Conservation (phyloP, 306 rosid species). For the Comarum palustre region DNA sequence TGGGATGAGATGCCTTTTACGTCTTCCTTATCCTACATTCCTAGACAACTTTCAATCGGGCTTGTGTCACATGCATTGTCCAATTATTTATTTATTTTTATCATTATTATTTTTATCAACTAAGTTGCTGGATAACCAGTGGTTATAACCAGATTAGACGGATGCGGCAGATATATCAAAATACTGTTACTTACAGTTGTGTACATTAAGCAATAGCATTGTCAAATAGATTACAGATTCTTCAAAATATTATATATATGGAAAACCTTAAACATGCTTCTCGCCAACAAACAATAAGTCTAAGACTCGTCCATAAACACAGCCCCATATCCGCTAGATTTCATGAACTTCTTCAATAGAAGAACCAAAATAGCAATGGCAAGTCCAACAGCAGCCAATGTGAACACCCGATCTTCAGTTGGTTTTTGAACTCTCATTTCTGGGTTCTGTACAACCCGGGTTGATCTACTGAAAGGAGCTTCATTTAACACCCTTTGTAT, state of each 20-base stretch:
- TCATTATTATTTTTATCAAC: too few relatives aligned
- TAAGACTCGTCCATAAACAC: constrained; percentile 81
- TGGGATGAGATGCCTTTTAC: not conserved
- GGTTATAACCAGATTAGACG: not conserved
- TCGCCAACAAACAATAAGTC: constrained; percentile 10
- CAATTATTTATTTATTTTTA: too few relatives aligned
- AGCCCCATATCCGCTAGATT: constrained; percentile 62
- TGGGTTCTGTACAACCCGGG: constrained; percentile 40
- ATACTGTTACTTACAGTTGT: constrained; percentile 6
- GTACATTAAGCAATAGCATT: not conserved
- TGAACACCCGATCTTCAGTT: constrained; percentile 73
- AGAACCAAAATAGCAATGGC: constrained; percentile 80
- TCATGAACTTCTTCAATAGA: constrained; percentile 77
- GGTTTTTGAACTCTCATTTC: constrained; percentile 50
- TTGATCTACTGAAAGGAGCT: constrained; percentile 39
- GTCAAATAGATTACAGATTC: constrained; percentile 8
- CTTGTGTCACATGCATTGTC: too few relatives aligned
- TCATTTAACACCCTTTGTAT: constrained; percentile 35
- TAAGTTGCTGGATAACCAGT: not conserved
- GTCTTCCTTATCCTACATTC: not conserved
- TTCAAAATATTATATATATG: not conserved
- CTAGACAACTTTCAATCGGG: too few relatives aligned
- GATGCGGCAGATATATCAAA: not conserved
- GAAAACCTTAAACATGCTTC: not conserved
- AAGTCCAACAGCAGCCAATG: constrained; percentile 90